Evolutionary conservation across 225 moss, liverwort and hornwort genomes (phyloP).

Genomic region (Rhytidiadelphus loreus): DNA sequence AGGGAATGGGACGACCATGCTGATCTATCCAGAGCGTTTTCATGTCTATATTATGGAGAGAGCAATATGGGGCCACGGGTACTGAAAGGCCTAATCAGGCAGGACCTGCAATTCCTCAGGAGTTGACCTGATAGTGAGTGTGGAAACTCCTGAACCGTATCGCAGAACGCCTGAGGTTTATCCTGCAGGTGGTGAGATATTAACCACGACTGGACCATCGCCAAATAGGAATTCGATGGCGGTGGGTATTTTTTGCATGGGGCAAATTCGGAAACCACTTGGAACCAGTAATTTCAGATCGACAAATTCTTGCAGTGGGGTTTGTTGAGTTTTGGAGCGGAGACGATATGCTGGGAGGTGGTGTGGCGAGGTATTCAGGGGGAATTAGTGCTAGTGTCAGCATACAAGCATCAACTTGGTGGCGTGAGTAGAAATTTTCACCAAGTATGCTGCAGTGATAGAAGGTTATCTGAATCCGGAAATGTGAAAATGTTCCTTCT

Average conservation of each 20-base stretch:
- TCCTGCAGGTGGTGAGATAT: neutral
- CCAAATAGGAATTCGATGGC: neutral
- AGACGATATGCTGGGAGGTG: neutral
- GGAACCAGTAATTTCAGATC: neutral
- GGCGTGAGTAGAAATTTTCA: neutral
- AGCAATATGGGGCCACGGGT: neutral
- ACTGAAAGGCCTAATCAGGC: neutral
- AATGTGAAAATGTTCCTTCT: slow-evolving; percentile 6
- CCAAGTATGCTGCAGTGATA: slow-evolving; percentile 22
- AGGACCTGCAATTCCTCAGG: neutral
- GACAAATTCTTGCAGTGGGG: neutral
- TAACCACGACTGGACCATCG: neutral
- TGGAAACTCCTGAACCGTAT: neutral
- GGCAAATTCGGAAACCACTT: neutral
- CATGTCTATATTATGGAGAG: neutral
- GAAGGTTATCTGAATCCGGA: neutral
- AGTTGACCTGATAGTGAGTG: neutral
- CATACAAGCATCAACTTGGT: neutral
- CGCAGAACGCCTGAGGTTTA: neutral
- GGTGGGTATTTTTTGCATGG: neutral
- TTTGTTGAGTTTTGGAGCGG: neutral
- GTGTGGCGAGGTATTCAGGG: neutral
- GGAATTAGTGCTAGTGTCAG: neutral
- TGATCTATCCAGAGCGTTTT: neutral
- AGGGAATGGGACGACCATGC: neutral